A percentile compares a stretch with the other conserved stretches of the same genome.
Evolutionary conservation across 2,329 filamentous ascomycete genomes (phyloP).

Genomic region (Talaromyces verruculosus): DNA sequence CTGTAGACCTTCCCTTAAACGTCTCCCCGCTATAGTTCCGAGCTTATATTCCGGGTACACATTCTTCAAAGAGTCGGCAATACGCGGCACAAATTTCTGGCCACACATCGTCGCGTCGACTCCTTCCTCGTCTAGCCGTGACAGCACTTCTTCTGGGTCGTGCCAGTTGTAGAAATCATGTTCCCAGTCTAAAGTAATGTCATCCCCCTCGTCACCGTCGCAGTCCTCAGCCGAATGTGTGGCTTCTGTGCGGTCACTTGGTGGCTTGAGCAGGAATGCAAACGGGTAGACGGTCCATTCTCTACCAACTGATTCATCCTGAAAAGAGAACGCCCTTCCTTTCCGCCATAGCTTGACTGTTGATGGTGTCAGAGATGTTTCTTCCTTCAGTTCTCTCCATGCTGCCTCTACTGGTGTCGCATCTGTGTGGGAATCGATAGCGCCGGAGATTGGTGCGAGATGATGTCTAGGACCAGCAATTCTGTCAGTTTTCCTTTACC

Average conservation of each 20-base stretch:
- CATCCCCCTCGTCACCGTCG: slow-evolving; percentile 44
- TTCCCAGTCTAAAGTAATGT: slow-evolving; percentile 62
- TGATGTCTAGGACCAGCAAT: slow-evolving; percentile 46
- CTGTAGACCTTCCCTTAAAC: slow-evolving; percentile 51
- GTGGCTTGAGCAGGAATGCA: slow-evolving; percentile 50
- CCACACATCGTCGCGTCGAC: slow-evolving; percentile 43
- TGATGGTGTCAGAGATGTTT: slow-evolving; percentile 55
- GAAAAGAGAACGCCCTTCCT: slow-evolving; percentile 60
- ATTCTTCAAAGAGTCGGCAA: slow-evolving; percentile 58
- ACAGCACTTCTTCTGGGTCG: slow-evolving; percentile 51
- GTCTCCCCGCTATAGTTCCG: slow-evolving; percentile 46
- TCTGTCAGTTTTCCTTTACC: slow-evolving; percentile 4
- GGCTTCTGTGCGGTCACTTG: neutral
- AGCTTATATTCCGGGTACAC: slow-evolving; percentile 61
- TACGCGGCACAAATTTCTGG: slow-evolving; percentile 53
- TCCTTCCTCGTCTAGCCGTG: slow-evolving; percentile 29
- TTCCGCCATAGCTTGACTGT: slow-evolving; percentile 55
- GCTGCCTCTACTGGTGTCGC: slow-evolving; percentile 56
- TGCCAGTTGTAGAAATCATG: slow-evolving; percentile 61
- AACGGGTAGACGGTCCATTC: slow-evolving; percentile 66
- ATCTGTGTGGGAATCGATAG: slow-evolving; percentile 55
- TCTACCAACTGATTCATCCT: slow-evolving; percentile 54
- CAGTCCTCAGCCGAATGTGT: slow-evolving; percentile 27
- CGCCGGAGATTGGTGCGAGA: slow-evolving; percentile 63
- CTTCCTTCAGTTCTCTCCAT: slow-evolving; percentile 62